Base-by-base conservation (phyloP, 2,329 filamentous ascomycete genomes). In the Colletotrichum horii region DNA sequence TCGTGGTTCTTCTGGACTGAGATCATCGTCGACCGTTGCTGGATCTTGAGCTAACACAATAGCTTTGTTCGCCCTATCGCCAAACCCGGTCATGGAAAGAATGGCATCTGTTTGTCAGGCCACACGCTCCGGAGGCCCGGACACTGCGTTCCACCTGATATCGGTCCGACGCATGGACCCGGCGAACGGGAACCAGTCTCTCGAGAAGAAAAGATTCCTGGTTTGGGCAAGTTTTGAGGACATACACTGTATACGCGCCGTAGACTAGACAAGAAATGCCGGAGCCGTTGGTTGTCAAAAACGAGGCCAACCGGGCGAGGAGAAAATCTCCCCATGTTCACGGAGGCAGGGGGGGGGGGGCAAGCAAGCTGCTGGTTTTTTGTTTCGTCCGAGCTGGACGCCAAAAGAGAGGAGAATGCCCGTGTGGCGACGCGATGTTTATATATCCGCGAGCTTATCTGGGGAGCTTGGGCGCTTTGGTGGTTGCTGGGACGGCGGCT, bases 381-480 rank as follows among this genome's bases (percentile, higher is more conserved):
- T 60, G 36, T 62, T 70, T 70, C 43, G 65, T 74, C 71, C 66
- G 56, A 74, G 71, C 71, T 19, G 43, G 24, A 15, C 65, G 56
- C 71, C 32, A 64, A 36, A 70, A 16, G 34, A 22, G 38, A 6
- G 32, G 9, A 64, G 28, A 70, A 19, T 5, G 71, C 38, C 58
- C 24, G 56, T 64, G 71, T 43, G 58, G 22, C 36, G 36, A 12
- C n/a, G 43, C n/a, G 56, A 30, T 28, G 55, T 22, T n/a, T 14
- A 7, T 64, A n/a, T 28, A 56, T 58, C 65, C 19, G 66, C 65
- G 66, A 55, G 30, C 24, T 52, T 36, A 62, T 64, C 38, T 32
- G 19, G 34, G 28, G 30, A 56, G 8, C 26, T 55, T 56, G 19
- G 28, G 14, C 28, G 43, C 43, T 52, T 52, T 26, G n/a, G 11